Percentiles rank a stretch among this genome's conserved stretches.
phyloP scores from a whole-genome alignment of 2,329 filamentous ascomycete genomes.

The Didymella glomerata region DNA sequence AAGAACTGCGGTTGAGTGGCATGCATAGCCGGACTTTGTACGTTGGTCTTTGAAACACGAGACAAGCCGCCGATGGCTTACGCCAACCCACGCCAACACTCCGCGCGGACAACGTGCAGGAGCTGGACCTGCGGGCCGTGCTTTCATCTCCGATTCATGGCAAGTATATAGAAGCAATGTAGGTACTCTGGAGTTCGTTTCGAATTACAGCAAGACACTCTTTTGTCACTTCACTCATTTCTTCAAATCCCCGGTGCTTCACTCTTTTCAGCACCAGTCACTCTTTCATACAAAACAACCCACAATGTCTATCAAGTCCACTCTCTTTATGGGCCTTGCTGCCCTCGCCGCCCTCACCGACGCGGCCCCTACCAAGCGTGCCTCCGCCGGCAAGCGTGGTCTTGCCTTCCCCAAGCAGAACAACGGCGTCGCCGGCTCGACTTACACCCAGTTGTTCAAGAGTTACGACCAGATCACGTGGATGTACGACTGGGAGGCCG shows the following conservation, averaged over 20 bases:
- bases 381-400: slow-evolving; percentile 40
- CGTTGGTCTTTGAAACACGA: slow-evolving; percentile 21
- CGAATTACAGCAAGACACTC: slow-evolving; percentile 21
- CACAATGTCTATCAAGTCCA: slow-evolving; percentile 23
- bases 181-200: slow-evolving; percentile 12
- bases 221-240: slow-evolving; percentile 22
- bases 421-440: slow-evolving; percentile 34
- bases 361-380: slow-evolving; percentile 40
- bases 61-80: slow-evolving; percentile 20
- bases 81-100: slow-evolving; percentile 21
- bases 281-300: slow-evolving; percentile 5
- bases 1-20: slow-evolving; percentile 19
- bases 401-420: slow-evolving; percentile 42
- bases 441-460: slow-evolving; percentile 34
- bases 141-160: slow-evolving; percentile 21
- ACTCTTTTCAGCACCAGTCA: slow-evolving; percentile 23
- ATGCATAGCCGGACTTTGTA: slow-evolving; percentile 21
- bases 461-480: slow-evolving; percentile 58
- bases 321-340: slow-evolving; percentile 40
- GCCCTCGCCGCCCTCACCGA: slow-evolving; percentile 40
- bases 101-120: slow-evolving; percentile 21
- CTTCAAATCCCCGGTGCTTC: slow-evolving; percentile 15
- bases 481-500: slow-evolving; percentile 73
- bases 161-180: slow-evolving; percentile 20
- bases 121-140: slow-evolving; percentile 25